Conservation (phyloP, 2,329 filamentous ascomycete genomes). For the Scorias spongiosa region DNA sequence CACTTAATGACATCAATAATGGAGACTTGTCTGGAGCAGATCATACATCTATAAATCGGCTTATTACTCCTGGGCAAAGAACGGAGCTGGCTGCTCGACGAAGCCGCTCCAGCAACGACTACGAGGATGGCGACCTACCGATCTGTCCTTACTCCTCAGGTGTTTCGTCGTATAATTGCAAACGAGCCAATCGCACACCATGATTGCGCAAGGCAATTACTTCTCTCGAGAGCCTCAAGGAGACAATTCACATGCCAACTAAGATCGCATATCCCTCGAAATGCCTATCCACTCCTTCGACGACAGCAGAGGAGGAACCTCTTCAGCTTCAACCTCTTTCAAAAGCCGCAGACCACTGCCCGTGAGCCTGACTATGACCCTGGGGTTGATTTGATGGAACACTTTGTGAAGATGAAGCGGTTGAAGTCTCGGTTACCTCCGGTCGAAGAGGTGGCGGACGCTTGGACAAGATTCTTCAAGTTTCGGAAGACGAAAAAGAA, state of each 20-base stretch:
- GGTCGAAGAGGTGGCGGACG: slow-evolving; percentile 45
- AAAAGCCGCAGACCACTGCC: slow-evolving; percentile 40
- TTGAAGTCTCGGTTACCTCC: slow-evolving; percentile 51
- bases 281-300: slow-evolving; percentile 8
- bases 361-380: slow-evolving; percentile 51
- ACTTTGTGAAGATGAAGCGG: slow-evolving; percentile 47
- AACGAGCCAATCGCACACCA: slow-evolving; percentile 33
- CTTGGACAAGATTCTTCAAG: slow-evolving; percentile 49
- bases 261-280: slow-evolving; percentile 15
- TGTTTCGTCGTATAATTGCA: slow-evolving; percentile 42
- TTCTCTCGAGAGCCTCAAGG: neutral
- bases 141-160: slow-evolving; percentile 44
- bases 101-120: no score
- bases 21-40: no score
- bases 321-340: slow-evolving; percentile 41
- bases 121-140: slow-evolving; percentile 29
- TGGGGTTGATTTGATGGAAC: slow-evolving; percentile 57
- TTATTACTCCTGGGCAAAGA: no score
- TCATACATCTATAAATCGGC: no score
- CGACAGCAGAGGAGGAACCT: slow-evolving; percentile 39
- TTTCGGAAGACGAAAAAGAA: slow-evolving; percentile 27
- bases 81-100: no score
- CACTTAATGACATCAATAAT: no score
- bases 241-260: slow-evolving; percentile 10
- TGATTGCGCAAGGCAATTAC: slow-evolving; percentile 18